phyloP scores from a whole-genome alignment of 2,329 filamentous ascomycete species.

The Pseudogymnoascus sp. region DNA sequence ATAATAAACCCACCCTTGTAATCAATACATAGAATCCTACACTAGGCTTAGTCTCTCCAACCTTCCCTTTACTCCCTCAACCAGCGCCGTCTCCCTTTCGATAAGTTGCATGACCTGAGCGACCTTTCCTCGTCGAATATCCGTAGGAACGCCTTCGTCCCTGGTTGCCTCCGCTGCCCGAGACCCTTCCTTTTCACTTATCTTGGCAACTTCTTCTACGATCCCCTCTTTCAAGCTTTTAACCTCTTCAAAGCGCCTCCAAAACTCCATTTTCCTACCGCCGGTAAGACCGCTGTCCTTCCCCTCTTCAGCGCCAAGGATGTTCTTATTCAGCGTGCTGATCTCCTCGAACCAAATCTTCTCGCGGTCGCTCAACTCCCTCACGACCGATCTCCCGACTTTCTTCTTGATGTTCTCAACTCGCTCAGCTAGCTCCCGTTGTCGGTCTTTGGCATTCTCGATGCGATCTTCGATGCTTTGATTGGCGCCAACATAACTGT shows the following conservation, averaged over 20 bases:
- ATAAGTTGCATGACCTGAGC: conserved; percentile 57
- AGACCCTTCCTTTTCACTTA: conserved; percentile 23
- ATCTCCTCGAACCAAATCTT: conserved; percentile 54
- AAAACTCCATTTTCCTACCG: conserved; percentile 40
- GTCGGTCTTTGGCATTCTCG: conserved; percentile 46
- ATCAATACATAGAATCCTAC: conserved; percentile 2
- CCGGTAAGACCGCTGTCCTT: conserved; percentile 2
- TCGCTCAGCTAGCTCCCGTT: conserved; percentile 50
- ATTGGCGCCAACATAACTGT: conserved; percentile 45
- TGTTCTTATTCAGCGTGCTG: conserved; percentile 34
- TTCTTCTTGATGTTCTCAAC: conserved; percentile 53
- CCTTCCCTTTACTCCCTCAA: conserved; percentile 59
- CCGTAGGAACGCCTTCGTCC: conserved; percentile 41
- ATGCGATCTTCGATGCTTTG: conserved; percentile 55
- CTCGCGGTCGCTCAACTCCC: conserved; percentile 58
- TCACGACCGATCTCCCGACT: conserved; percentile 37
- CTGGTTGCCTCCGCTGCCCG: conserved; percentile 16
- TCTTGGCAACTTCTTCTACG: conserved; percentile 35
- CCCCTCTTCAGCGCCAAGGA: conserved; percentile 23
- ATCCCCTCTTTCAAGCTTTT: conserved; percentile 49
- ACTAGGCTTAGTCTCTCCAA: conserved; percentile 48
- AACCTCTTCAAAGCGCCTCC: conserved; percentile 53
- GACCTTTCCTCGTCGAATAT: conserved; percentile 58
- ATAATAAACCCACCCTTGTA: conserved; percentile 4
- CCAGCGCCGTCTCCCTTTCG: conserved; percentile 60